Percentiles rank a stretch among this genome's conserved stretches.
phyloP scores from a whole-genome alignment of 306 rosid species.

The Canavalia gladiata region DNA sequence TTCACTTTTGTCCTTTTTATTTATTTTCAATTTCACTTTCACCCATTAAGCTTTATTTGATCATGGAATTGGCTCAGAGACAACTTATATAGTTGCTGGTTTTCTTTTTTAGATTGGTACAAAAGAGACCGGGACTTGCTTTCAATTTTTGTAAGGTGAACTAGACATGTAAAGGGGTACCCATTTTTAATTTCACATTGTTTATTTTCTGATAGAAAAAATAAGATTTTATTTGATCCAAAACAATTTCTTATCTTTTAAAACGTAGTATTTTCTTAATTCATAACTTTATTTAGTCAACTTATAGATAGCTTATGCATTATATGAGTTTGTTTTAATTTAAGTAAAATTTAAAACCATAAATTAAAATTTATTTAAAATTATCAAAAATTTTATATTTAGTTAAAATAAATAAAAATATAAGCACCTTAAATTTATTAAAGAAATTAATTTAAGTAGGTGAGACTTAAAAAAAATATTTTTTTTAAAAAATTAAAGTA shows the following conservation, averaged over 20 bases:
- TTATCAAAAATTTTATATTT: background rate
- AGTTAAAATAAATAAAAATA: slow-evolving; percentile 2
- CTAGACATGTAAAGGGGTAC: too few species aligned
- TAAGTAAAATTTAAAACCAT: background rate
- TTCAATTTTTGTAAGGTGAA: too few species aligned
- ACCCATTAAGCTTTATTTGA: background rate
- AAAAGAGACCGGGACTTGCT: too few species aligned
- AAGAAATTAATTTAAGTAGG: background rate
- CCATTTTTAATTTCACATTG: too few species aligned
- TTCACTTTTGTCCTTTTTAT: background rate
- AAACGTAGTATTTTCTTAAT: background rate
- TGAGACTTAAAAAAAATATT: background rate
- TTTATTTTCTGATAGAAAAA: too few species aligned
- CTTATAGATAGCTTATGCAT: background rate
- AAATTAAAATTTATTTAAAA: background rate
- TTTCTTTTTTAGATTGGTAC: too few species aligned
- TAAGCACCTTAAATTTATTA: background rate
- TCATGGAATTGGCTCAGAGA: background rate
- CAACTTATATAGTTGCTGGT: too few species aligned
- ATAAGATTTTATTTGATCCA: background rate
- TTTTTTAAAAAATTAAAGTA: too few species aligned
- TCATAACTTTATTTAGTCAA: slow-evolving; percentile 6
- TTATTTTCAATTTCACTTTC: background rate
- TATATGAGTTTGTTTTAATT: background rate
- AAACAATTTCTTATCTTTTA: background rate